Conservation (phyloP, 2,329 filamentous ascomycete genomes). For the Epichloe sibirici region DNA sequence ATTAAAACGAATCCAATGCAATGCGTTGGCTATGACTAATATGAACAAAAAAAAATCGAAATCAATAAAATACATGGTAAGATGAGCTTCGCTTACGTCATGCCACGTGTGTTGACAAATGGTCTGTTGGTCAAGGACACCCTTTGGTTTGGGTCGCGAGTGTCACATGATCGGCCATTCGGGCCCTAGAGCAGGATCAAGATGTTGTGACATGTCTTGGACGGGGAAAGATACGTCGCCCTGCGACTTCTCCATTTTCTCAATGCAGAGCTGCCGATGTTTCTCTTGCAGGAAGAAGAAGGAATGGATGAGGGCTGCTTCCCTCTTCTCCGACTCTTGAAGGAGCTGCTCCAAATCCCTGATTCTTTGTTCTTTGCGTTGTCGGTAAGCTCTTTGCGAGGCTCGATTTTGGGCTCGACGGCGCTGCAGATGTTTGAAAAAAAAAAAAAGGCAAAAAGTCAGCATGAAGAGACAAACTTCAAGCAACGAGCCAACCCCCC, state of each 20-base stretch:
- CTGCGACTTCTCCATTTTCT: not conserved
- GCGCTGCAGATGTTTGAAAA: conserved; percentile 9
- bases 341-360: conserved; percentile 49
- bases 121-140: too few species aligned
- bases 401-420: conserved; percentile 21
- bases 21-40: too few species aligned
- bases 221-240: not conserved
- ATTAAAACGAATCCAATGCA: too few species aligned
- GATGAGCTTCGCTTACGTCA: too few species aligned
- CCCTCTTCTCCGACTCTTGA: conserved; percentile 38
- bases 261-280: not conserved
- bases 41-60: too few species aligned
- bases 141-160: too few species aligned
- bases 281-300: not conserved
- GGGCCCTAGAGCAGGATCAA: not conserved
- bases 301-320: conserved; percentile 31
- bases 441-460: too few species aligned
- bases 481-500: not conserved
- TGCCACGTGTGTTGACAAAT: too few species aligned
- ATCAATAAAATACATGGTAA: too few species aligned
- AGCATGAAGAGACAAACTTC: not conserved
- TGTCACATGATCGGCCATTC: not conserved
- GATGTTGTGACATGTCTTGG: not conserved
- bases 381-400: conserved; percentile 20
- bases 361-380: conserved; percentile 42